phyloP scores from a whole-genome alignment of 2,329 filamentous ascomycete genomes.

The Cadophora malorum region DNA sequence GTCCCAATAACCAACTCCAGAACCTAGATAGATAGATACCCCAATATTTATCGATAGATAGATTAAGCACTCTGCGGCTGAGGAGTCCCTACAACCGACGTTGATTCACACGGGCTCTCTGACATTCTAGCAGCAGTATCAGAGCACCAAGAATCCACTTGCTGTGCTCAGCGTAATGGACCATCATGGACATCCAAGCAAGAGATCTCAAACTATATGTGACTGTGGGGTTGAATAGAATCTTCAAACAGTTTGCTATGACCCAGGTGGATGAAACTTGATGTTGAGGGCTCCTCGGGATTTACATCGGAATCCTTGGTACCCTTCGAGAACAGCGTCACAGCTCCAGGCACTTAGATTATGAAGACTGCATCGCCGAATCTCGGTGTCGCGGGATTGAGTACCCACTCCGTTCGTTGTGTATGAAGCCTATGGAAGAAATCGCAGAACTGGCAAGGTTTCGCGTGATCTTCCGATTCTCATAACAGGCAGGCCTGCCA shows the following conservation, averaged over 20 bases:
- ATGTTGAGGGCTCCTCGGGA: neutral
- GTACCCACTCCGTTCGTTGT: too few relatives aligned
- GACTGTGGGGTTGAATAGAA: neutral
- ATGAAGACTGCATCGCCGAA: too few relatives aligned
- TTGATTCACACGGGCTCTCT: constrained; percentile 5
- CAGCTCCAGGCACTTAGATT: too few relatives aligned
- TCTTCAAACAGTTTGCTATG: neutral
- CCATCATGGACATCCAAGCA: neutral
- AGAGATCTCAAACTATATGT: constrained; percentile 7
- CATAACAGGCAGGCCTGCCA: too few relatives aligned
- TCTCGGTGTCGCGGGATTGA: too few relatives aligned
- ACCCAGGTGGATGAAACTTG: neutral
- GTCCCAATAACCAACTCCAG: neutral
- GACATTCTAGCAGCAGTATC: neutral
- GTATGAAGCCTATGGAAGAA: too few relatives aligned
- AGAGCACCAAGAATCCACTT: neutral
- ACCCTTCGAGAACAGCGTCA: too few relatives aligned
- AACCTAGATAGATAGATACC: neutral
- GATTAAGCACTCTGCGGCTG: constrained; percentile 5
- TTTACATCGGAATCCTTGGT: too few relatives aligned
- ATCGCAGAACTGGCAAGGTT: too few relatives aligned
- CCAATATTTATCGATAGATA: constrained; percentile 1
- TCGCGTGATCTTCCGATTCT: too few relatives aligned
- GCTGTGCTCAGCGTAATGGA: neutral
- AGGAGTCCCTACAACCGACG: neutral